Conservation (phyloP, 345 rosid species). For the Erucastrum elatum region DNA sequence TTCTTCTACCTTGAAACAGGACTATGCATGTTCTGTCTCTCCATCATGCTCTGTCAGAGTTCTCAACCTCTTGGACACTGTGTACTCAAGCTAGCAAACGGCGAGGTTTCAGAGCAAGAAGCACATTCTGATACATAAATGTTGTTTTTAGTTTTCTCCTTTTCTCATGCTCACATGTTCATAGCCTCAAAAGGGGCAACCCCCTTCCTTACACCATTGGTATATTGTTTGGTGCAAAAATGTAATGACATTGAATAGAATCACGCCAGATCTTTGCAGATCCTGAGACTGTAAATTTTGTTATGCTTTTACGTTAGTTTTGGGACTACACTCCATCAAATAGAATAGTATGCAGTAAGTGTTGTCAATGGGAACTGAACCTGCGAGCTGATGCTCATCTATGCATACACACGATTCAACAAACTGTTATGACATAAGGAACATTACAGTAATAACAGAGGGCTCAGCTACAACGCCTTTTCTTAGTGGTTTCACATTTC, state of each 20-base stretch:
- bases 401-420: constrained; percentile 8
- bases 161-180: constrained; percentile 18
- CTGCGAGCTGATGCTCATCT: constrained; percentile 14
- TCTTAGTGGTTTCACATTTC: constrained; percentile 25
- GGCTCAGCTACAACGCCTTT: constrained; percentile 1
- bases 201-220: neutral
- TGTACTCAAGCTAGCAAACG: constrained; percentile 46
- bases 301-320: no score
- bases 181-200: constrained; percentile 10
- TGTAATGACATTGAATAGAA: constrained; percentile 14
- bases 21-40: constrained; percentile 77
- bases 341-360: no score
- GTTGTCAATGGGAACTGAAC: neutral
- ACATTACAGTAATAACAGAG: constrained; percentile 24
- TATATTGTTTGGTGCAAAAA: neutral
- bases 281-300: neutral
- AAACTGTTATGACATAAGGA: neutral
- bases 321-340: no score
- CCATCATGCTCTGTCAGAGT: constrained; percentile 62
- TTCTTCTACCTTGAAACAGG: constrained; percentile 47
- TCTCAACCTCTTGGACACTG: constrained; percentile 47
- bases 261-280: neutral
- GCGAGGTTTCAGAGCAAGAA: constrained; percentile 29
- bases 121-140: constrained; percentile 27
- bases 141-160: neutral